A percentile compares a stretch with the other conserved stretches of the same genome.
Evolutionary conservation across 805 yeast genomes (phyloP).

Genomic region (Cyberlindnera xishuangbannaensis): DNA sequence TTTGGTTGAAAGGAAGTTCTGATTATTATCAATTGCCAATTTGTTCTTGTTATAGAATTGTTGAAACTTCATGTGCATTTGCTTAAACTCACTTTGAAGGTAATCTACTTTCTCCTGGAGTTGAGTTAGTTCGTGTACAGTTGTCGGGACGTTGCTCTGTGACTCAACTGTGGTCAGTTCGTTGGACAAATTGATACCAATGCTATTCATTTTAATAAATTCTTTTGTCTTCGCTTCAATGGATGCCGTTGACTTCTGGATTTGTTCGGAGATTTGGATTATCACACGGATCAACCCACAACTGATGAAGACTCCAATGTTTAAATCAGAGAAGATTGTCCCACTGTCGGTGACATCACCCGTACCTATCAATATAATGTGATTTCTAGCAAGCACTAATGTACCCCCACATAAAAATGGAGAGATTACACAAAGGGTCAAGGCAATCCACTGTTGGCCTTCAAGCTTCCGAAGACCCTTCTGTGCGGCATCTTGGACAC

Average conservation of each 20-base stretch:
- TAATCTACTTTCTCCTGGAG: background rate
- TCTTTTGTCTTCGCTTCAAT: conserved; percentile 14
- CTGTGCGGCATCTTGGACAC: conserved; percentile 2
- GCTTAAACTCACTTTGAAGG: conserved; percentile 4
- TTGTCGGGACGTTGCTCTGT: background rate
- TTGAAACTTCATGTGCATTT: conserved; percentile 7
- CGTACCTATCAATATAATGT: conserved; percentile 19
- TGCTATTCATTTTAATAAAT: conserved; percentile 8
- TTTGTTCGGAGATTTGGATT: conserved; percentile 16
- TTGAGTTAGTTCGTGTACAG: background rate
- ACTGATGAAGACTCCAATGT: conserved; percentile 30
- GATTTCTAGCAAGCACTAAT: conserved; percentile 28
- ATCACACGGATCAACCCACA: conserved; percentile 29
- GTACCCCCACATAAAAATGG: conserved; percentile 25
- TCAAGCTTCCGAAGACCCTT: conserved; percentile 5
- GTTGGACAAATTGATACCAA: background rate
- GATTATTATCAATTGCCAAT: conserved; percentile 10
- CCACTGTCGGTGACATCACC: conserved; percentile 7
- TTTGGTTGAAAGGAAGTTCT: conserved; percentile 11
- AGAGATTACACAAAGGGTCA: conserved; percentile 25
- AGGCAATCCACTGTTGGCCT: conserved; percentile 21
- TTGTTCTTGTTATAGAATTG: conserved; percentile 13
- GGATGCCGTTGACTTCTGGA: conserved; percentile 17
- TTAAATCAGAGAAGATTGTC: conserved; percentile 32
- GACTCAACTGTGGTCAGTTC: too few species aligned